phyloP scores from a whole-genome alignment of 2,329 filamentous ascomycete species.

The Fusarium sp. region DNA sequence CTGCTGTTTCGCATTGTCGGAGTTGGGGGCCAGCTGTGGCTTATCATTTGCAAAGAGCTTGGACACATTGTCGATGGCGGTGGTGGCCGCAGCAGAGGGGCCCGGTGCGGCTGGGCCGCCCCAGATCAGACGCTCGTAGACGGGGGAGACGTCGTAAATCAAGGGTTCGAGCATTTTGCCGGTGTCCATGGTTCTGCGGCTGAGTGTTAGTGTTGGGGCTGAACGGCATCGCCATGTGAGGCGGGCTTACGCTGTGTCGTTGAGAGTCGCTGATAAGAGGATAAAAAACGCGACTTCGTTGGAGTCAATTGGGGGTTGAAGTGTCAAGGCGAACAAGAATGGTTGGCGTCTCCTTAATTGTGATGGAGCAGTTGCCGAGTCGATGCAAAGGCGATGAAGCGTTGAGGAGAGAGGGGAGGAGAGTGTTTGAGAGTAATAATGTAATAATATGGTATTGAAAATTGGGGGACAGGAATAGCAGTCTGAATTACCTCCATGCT shows the following conservation, averaged over 20 bases:
- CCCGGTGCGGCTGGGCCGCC: not conserved
- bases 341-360: not conserved
- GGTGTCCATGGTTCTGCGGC: not conserved
- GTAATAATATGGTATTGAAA: not conserved
- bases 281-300: not conserved
- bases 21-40: not conserved
- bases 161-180: slow-evolving; percentile 2
- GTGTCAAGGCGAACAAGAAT: not conserved
- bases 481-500: not conserved
- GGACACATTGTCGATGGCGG: not conserved
- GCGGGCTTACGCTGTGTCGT: not conserved
- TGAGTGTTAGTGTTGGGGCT: not conserved
- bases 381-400: not conserved
- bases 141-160: slow-evolving; percentile 6
- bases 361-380: not conserved
- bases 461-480: not conserved
- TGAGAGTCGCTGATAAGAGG: not conserved
- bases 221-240: not conserved
- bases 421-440: not conserved
- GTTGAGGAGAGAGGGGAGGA: not conserved
- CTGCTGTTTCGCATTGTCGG: not conserved
- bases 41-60: not conserved
- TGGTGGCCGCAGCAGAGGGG: not conserved
- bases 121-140: slow-evolving; percentile 13
- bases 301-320: not conserved